Evolutionary conservation across 495 filamentous ascomycete species (phyloP).

Genomic region (Barbatosphaeria neglecta): DNA sequence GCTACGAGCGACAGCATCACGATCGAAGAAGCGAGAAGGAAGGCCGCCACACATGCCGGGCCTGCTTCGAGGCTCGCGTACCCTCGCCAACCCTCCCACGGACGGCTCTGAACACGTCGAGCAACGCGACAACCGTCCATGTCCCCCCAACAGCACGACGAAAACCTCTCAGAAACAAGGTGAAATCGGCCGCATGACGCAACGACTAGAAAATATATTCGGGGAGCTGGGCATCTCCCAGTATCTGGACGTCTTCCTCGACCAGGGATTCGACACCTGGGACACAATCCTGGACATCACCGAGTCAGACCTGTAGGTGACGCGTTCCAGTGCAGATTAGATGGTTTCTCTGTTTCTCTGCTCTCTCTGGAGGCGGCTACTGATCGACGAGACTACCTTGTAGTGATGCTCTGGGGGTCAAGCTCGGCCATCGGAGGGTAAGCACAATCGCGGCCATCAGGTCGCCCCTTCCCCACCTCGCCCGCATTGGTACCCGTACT

Average conservation of each 20-base stretch:
- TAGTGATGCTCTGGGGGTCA: conserved; percentile 58
- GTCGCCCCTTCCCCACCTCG: too few relatives aligned
- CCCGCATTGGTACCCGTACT: too few relatives aligned
- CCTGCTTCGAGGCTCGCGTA: too few relatives aligned
- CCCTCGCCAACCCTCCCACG: too few relatives aligned
- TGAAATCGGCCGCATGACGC: conserved; percentile 18
- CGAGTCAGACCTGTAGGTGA: conserved; percentile 61
- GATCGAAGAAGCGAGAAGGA: too few relatives aligned
- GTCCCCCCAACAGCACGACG: background rate
- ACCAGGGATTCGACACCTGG: conserved; percentile 74
- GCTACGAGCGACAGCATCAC: too few relatives aligned
- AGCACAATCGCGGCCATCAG: conserved; percentile 16
- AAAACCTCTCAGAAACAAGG: background rate
- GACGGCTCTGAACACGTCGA: background rate
- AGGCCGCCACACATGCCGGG: too few relatives aligned
- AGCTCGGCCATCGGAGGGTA: conserved; percentile 69
- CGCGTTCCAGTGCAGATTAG: too few relatives aligned
- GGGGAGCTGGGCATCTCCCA: conserved; percentile 61
- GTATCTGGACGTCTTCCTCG: conserved; percentile 56
- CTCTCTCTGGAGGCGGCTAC: background rate
- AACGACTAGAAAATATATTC: conserved; percentile 44
- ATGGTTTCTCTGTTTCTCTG: background rate
- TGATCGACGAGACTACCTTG: conserved; percentile 3
- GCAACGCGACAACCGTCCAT: conserved; percentile 4
- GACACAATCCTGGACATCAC: conserved; percentile 69